Base-by-base conservation (phyloP, 306 rosid species). In the Cicer judaicum region DNA sequence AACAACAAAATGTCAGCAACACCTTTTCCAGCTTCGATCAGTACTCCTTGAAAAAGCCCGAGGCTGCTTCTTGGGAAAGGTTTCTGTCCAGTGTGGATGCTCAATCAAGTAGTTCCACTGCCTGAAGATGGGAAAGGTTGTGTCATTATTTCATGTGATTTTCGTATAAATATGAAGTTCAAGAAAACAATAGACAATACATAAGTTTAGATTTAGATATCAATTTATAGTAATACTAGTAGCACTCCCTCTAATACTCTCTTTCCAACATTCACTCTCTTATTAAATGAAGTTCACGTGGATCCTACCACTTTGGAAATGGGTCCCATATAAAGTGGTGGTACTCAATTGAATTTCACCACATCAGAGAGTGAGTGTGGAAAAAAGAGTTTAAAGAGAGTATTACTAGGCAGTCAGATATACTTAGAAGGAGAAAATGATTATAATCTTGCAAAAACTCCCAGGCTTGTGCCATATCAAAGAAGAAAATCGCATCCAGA, bases 81-180 rank as follows among this genome's bases (percentile, higher is more conserved):
- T 86, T 66, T 86, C 86, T 11, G 64, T 88, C 96, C 98, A 91
- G 69, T 87, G 77, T 50, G 92, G 91, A 76, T 93, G 88, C 83
- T 85, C 76, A 40, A 89, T 87, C 85, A 93, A 61, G 86, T 88
- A 91, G 16, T 69, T 86, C 87, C 91, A 88, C 48, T 55, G 9
- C 88, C 98, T 93, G 89, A 78, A 61, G 34, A 71, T 7, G 67
- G 41, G 7, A 65, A n/a, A 40, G 14, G 42, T 49, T 5, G 29
- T 7, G 29, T 44, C 69, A 53, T 14, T 50, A 68, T 74, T 66
- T 68, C 14, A 41, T 24, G 36, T 1, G 18, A 52, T 42, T 48
- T 29, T 72, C 9, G 38, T 15, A 65, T 8, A 70, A 61, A 70
- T 18, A 43, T 53, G 18, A 70, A 50, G 48, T 56, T 42, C 12